Evolutionary conservation across 1,284 basidiomycete species (phyloP).

Genomic region (Apiotrichum laibachii): DNA sequence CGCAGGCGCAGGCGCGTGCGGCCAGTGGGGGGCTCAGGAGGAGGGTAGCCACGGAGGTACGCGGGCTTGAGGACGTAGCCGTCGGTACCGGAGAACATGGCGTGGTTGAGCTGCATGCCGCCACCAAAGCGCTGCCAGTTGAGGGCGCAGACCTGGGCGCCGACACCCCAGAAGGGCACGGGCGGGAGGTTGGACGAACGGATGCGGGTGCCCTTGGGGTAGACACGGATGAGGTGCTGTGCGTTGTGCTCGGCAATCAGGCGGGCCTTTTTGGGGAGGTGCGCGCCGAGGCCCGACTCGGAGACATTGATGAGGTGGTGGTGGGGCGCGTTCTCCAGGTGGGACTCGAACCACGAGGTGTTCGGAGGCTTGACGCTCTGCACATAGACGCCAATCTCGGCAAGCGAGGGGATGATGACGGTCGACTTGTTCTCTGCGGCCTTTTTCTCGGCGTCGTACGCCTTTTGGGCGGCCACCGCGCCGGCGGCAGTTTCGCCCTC

Average conservation of each 20-base stretch:
- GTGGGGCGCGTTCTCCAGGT: constrained; percentile 12
- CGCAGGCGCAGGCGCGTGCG: constrained; percentile 12
- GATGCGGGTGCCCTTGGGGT: constrained; percentile 80
- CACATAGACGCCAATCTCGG: constrained; percentile 15
- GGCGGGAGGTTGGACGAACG: constrained; percentile 87
- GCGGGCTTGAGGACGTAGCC: constrained; percentile 89
- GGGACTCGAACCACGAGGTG: constrained; percentile 17
- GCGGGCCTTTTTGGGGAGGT: constrained; percentile 5
- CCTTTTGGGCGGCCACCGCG: background rate
- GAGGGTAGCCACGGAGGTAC: constrained; percentile 24
- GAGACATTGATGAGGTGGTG: constrained; percentile 24
- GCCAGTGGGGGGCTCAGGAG: background rate
- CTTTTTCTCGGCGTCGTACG: constrained; percentile 10
- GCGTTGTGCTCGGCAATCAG: constrained; percentile 70
- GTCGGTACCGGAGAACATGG: constrained; percentile 80
- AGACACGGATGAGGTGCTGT: constrained; percentile 80
- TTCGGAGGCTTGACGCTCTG: constrained; percentile 21
- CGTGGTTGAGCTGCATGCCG: constrained; percentile 69
- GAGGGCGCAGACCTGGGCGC: constrained; percentile 87
- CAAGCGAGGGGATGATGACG: constrained; percentile 18
- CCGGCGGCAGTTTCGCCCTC: background rate
- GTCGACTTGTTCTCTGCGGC: background rate
- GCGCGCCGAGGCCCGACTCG: constrained; percentile 14
- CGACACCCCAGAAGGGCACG: constrained; percentile 83
- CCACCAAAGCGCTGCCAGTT: constrained; percentile 96